Evolutionary conservation across 495 filamentous ascomycete genomes (phyloP).

Genomic region (Thozetella sp.): DNA sequence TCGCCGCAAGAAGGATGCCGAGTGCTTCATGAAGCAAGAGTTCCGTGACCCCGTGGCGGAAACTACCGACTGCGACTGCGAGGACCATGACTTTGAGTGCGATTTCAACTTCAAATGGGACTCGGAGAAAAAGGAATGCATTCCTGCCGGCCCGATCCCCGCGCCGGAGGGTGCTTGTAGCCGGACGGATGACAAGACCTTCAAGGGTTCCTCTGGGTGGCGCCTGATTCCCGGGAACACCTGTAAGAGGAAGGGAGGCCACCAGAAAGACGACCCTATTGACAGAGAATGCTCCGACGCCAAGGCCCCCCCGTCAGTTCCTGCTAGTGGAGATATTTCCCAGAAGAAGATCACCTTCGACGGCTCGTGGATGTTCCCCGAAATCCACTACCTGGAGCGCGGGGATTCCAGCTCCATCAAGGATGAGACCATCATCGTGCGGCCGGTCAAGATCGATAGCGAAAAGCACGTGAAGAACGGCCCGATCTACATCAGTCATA

Average conservation of each 20-base stretch:
- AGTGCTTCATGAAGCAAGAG: conserved; percentile 87
- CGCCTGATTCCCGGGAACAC: conserved; percentile 89
- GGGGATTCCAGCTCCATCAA: conserved; percentile 59
- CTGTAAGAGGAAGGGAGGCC: conserved; percentile 63
- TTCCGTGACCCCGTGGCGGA: conserved; percentile 72
- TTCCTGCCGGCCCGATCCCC: conserved; percentile 46
- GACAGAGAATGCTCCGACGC: conserved; percentile 56
- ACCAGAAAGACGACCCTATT: conserved; percentile 60
- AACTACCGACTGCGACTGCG: conserved; percentile 76
- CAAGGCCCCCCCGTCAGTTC: conserved; percentile 34
- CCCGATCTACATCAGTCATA: conserved; percentile 69
- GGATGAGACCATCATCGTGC: conserved; percentile 87
- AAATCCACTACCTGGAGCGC: conserved; percentile 82
- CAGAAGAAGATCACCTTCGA: conserved; percentile 58
- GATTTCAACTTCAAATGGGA: conserved; percentile 82
- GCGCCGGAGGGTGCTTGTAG: conserved; percentile 68
- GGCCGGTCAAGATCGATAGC: conserved; percentile 64
- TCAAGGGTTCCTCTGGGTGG: conserved; percentile 85
- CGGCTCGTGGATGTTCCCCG: conserved; percentile 54
- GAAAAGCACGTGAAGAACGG: conserved; percentile 16
- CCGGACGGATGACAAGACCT: conserved; percentile 64
- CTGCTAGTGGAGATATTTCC: conserved; percentile 61
- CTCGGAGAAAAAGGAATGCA: conserved; percentile 54
- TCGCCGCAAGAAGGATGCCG: conserved; percentile 78
- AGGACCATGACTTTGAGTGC: conserved; percentile 86